Conservation (phyloP, 805 yeast species). For the Sugiyamaella boreocaroliniensis region DNA sequence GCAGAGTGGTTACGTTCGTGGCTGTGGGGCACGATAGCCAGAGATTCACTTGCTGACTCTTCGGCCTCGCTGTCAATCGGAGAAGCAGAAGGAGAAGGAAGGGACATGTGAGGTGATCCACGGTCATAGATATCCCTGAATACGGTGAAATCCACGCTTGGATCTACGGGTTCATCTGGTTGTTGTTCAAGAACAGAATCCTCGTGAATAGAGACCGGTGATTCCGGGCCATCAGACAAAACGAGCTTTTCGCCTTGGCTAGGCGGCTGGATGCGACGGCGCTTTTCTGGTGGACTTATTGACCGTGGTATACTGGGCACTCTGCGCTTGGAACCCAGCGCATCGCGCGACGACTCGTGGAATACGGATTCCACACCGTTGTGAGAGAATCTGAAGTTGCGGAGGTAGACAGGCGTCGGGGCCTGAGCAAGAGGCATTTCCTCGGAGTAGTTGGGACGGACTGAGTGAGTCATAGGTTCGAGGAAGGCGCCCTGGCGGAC, state of each 20-base stretch:
- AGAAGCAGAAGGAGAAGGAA: conserved; percentile 26
- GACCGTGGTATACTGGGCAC: too few relatives aligned
- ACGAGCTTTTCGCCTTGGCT: not conserved
- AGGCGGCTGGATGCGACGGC: not conserved
- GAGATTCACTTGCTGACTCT: not conserved
- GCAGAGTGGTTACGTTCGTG: not conserved
- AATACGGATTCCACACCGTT: conserved; percentile 24
- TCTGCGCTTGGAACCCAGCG: not conserved
- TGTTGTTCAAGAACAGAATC: not conserved
- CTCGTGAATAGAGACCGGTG: not conserved
- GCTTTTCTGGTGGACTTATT: not conserved
- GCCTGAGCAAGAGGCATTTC: conserved; percentile 27
- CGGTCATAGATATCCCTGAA: conserved; percentile 5
- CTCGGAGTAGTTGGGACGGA: not conserved
- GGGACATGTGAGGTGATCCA: conserved; percentile 18
- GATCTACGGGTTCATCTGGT: not conserved
- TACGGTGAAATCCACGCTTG: conserved; percentile 1
- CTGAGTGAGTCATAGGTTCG: not conserved
- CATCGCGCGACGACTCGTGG: conserved; percentile 18
- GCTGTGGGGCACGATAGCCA: not conserved
- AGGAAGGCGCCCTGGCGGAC: not conserved
- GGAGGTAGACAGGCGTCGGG: conserved; percentile 29
- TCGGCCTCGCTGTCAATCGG: conserved; percentile 11
- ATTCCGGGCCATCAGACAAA: not conserved
- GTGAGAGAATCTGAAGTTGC: conserved; percentile 26